Percentiles rank a stretch among this genome's conserved stretches.
These are phyloP conservation scores for Rhodamnia rubescens DNA, from an alignment of 345 rosid species.

Conservation along the genomic window DNA sequence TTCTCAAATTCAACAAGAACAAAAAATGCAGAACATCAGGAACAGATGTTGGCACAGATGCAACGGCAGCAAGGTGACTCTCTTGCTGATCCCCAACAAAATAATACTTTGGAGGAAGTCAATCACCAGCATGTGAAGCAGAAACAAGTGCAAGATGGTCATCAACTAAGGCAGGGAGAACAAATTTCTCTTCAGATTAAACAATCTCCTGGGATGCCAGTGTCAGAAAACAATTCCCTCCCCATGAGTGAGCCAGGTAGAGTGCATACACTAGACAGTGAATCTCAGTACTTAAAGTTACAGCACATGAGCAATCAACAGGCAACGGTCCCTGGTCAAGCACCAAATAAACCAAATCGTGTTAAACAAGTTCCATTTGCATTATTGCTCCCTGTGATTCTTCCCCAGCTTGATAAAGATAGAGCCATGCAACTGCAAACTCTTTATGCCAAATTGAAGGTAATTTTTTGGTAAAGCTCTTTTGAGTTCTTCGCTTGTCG, in stretches of 20 bases:
- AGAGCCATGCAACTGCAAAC: slow-evolving; percentile 89
- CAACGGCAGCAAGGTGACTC: slow-evolving; percentile 32
- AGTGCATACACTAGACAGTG: slow-evolving; percentile 31
- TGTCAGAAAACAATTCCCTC: slow-evolving; percentile 36
- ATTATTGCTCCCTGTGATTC: slow-evolving; percentile 61
- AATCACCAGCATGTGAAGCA: slow-evolving; percentile 26
- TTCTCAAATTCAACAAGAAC: slow-evolving; percentile 31
- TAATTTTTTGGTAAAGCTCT: slow-evolving; percentile 3
- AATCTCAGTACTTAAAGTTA: slow-evolving; percentile 45
- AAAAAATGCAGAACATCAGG: slow-evolving; percentile 36
- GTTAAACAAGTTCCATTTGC: slow-evolving; percentile 77
- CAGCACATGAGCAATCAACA: slow-evolving; percentile 71
- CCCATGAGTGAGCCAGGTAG: slow-evolving; percentile 26
- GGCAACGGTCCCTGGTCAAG: slow-evolving; percentile 38
- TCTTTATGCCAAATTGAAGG: slow-evolving; percentile 67
- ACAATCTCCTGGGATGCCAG: slow-evolving; percentile 35
- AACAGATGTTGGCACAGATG: slow-evolving; percentile 24
- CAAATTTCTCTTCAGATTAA: slow-evolving; percentile 37
- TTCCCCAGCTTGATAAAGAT: slow-evolving; percentile 84
- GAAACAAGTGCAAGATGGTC: slow-evolving; percentile 3
- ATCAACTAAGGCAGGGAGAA: slow-evolving; percentile 21
- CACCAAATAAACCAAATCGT: slow-evolving; percentile 32
- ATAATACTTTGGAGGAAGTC: slow-evolving; percentile 23
- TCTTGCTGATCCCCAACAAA: slow-evolving; percentile 26
- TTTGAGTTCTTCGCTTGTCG: neutral